These are phyloP conservation scores for Exophiala sp. DNA, from an alignment of 2,329 filamentous ascomycete species.

Conservation along the genomic window DNA sequence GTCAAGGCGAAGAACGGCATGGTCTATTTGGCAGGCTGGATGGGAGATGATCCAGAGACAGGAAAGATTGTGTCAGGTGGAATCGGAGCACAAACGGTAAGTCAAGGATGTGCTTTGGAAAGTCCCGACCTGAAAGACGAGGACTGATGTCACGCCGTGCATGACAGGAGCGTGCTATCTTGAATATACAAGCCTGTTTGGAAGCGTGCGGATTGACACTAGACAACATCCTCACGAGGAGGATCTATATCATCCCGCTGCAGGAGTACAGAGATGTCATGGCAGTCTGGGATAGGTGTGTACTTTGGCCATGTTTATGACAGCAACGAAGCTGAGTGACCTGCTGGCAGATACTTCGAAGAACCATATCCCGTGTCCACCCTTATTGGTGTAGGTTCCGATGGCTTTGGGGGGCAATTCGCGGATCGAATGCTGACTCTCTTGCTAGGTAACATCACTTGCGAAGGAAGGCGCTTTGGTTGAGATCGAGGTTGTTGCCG, in stretches of 20 bases:
- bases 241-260: slow-evolving; percentile 6
- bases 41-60: not conserved
- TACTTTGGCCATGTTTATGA: not conserved
- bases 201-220: slow-evolving; percentile 8
- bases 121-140: not conserved
- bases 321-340: not conserved
- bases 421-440: not conserved
- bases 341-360: not conserved
- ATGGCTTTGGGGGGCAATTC: not conserved
- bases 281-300: slow-evolving; percentile 1
- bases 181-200: slow-evolving; percentile 10
- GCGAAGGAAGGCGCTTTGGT: slow-evolving; percentile 10
- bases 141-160: not conserved
- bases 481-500: slow-evolving; percentile 14
- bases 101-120: not conserved
- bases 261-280: slow-evolving; percentile 6
- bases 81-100: slow-evolving; percentile 8
- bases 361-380: slow-evolving; percentile 10
- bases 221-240: slow-evolving; percentile 7
- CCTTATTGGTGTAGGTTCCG: not conserved
- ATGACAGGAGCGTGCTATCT: slow-evolving; percentile 6
- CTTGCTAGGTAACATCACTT: not conserved
- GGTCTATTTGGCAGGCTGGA: slow-evolving; percentile 1
- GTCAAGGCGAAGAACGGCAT: slow-evolving; percentile 1
- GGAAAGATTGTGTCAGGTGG: not conserved